Percentiles rank a stretch among this genome's conserved stretches.
phyloP scores from a whole-genome alignment of 805 yeast genomes.

The Lachancea meyersii region DNA sequence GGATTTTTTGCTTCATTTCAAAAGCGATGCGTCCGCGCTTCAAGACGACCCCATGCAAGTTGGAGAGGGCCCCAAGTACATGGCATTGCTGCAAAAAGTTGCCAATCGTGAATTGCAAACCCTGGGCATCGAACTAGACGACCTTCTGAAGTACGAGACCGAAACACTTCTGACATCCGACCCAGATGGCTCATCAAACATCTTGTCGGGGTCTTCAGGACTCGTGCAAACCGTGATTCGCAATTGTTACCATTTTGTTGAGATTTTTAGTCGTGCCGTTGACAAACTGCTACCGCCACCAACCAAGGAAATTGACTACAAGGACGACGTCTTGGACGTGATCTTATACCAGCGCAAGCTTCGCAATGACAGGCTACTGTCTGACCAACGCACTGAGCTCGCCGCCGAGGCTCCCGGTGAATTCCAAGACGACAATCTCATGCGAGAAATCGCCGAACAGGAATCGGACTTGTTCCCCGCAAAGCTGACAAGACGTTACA shows the following conservation, averaged over 20 bases:
- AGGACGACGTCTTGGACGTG: constrained; percentile 89
- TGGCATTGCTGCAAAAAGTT: constrained; percentile 64
- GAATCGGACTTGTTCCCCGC: constrained; percentile 68
- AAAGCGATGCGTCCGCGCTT: constrained; percentile 27
- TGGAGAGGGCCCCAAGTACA: constrained; percentile 62
- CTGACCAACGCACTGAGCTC: constrained; percentile 60
- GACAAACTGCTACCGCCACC: constrained; percentile 83
- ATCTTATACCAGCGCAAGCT: constrained; percentile 83
- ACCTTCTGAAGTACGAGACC: constrained; percentile 64
- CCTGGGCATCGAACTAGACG: constrained; percentile 74
- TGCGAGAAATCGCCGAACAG: constrained; percentile 33
- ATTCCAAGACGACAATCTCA: constrained; percentile 24
- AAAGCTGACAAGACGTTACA: constrained; percentile 78
- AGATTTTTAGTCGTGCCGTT: constrained; percentile 64
- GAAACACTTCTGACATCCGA: constrained; percentile 32
- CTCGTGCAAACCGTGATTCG: constrained; percentile 42
- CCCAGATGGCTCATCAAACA: neutral
- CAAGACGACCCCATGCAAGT: constrained; percentile 19
- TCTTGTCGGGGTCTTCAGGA: constrained; percentile 11
- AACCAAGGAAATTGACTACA: constrained; percentile 68
- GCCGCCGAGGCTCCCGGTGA: constrained; percentile 21
- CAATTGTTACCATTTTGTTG: constrained; percentile 75
- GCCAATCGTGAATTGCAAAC: constrained; percentile 78
- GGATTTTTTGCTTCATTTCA: constrained; percentile 66
- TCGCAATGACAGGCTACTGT: constrained; percentile 67